Evolutionary conservation across 2,329 filamentous ascomycete genomes (phyloP).

Genomic region (Fusarium sp.): DNA sequence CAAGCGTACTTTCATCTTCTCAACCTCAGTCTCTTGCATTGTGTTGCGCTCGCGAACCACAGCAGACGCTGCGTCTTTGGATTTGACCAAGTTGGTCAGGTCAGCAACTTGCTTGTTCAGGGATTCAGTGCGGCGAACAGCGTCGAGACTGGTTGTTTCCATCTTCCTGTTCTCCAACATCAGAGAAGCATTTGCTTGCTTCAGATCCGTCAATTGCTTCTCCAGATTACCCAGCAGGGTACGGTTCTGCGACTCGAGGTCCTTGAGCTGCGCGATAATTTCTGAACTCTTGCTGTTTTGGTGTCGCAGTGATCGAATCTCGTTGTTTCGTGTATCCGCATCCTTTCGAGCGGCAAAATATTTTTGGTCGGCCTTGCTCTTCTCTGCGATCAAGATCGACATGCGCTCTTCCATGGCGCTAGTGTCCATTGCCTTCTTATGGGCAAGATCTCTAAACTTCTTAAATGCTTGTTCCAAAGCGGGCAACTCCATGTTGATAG

Average conservation of each 20-base stretch:
- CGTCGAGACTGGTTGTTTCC: conserved; percentile 78
- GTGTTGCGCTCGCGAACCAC: conserved; percentile 67
- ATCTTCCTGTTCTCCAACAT: conserved; percentile 78
- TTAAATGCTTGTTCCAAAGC: conserved; percentile 93
- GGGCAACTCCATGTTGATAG: conserved; percentile 87
- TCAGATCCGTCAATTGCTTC: conserved; percentile 87
- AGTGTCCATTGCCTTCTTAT: conserved; percentile 87
- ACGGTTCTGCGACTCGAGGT: conserved; percentile 82
- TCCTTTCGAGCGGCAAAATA: conserved; percentile 97
- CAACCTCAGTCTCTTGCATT: conserved; percentile 78
- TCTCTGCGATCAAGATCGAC: conserved; percentile 81
- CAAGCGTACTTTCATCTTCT: conserved; percentile 81
- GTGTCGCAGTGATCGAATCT: conserved; percentile 80
- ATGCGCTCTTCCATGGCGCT: conserved; percentile 81
- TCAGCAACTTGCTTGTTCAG: conserved; percentile 81
- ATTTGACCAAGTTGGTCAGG: conserved; percentile 77
- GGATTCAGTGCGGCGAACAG: conserved; percentile 74
- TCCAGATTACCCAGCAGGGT: conserved; percentile 85
- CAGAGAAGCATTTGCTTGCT: conserved; percentile 78
- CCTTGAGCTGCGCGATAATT: conserved; percentile 93
- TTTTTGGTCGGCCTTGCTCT: conserved; percentile 96
- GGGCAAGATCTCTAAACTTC: conserved; percentile 84
- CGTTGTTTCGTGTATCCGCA: conserved; percentile 84
- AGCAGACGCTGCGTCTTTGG: conserved; percentile 74
- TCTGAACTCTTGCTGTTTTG: conserved; percentile 93